phyloP scores from a whole-genome alignment of 805 yeast genomes.

The Ogataea ganodermae region DNA sequence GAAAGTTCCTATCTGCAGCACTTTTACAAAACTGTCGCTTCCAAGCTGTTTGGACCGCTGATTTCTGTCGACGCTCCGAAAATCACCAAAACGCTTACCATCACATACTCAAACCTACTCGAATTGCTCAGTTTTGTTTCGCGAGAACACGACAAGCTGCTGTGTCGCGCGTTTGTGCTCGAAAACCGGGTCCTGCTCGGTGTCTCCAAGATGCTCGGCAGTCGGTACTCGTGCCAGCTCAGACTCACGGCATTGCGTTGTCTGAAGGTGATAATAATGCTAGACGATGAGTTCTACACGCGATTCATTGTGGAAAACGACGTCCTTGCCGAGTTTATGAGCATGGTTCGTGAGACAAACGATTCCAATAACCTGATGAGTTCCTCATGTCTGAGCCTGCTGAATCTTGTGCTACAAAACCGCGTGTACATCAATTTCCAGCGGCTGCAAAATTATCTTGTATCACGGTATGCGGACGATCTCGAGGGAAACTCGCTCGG shows the following conservation, averaged over 20 bases:
- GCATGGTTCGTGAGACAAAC: slow-evolving; percentile 49
- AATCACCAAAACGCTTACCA: slow-evolving; percentile 13
- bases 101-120: slow-evolving; percentile 46
- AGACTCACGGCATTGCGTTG: slow-evolving; percentile 71
- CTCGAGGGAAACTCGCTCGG: slow-evolving; percentile 27
- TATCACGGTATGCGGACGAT: slow-evolving; percentile 15
- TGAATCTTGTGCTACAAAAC: slow-evolving; percentile 27
- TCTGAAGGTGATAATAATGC: slow-evolving; percentile 58
- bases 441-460: slow-evolving; percentile 25
- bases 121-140: slow-evolving; percentile 72
- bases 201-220: slow-evolving; percentile 49
- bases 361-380: slow-evolving; percentile 62
- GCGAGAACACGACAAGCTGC: slow-evolving; percentile 57
- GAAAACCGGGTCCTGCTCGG: slow-evolving; percentile 60
- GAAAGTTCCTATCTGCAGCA: slow-evolving; percentile 46
- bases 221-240: slow-evolving; percentile 49
- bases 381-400: slow-evolving; percentile 72
- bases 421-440: slow-evolving; percentile 22
- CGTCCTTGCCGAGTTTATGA: slow-evolving; percentile 51
- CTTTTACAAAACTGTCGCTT: slow-evolving; percentile 55
- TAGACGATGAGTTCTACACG: slow-evolving; percentile 64
- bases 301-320: slow-evolving; percentile 57
- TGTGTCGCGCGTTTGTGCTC: slow-evolving; percentile 64
- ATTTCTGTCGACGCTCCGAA: slow-evolving; percentile 14
- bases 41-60: slow-evolving; percentile 32